Percentiles rank a stretch among this genome's conserved stretches.
These are phyloP conservation scores for Silene conica DNA, from an alignment of 148 eudicot genomes.

Conservation along the genomic window DNA sequence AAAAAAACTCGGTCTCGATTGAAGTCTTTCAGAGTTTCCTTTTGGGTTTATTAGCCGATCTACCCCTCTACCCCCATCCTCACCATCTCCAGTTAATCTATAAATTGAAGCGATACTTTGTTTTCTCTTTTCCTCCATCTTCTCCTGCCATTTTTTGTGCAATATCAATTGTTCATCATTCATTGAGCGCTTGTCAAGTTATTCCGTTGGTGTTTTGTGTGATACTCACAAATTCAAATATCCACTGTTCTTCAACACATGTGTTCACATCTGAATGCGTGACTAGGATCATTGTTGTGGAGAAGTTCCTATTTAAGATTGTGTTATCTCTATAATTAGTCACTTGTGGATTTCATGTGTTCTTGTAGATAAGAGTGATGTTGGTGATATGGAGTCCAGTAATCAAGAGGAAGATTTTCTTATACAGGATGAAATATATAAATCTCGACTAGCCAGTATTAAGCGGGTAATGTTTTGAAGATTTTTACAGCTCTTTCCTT, in stretches of 20 bases:
- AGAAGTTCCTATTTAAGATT: not conserved
- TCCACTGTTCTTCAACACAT: not conserved
- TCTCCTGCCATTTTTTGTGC: no score
- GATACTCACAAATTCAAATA: not conserved
- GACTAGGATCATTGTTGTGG: not conserved
- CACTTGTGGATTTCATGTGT: conserved; percentile 19
- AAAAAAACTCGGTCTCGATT: no score
- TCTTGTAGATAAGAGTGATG: conserved; percentile 69
- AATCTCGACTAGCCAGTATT: conserved; percentile 91
- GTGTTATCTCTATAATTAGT: not conserved
- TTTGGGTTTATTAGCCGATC: no score
- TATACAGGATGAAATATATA: conserved; percentile 81
- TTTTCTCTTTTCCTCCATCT: no score
- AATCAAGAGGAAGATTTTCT: conserved; percentile 72
- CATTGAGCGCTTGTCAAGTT: no score
- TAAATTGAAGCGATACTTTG: no score
- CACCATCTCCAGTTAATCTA: no score
- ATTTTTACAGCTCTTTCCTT: not conserved
- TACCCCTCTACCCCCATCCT: no score
- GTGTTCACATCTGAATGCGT: not conserved
- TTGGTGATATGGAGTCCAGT: conserved; percentile 53
- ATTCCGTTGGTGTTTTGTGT: not conserved
- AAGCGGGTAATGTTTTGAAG: conserved; percentile 67
- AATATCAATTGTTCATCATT: no score
- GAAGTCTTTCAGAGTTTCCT: no score